Conservation (phyloP, 2,329 filamentous ascomycete genomes). For the Emydomyces testavorans region DNA sequence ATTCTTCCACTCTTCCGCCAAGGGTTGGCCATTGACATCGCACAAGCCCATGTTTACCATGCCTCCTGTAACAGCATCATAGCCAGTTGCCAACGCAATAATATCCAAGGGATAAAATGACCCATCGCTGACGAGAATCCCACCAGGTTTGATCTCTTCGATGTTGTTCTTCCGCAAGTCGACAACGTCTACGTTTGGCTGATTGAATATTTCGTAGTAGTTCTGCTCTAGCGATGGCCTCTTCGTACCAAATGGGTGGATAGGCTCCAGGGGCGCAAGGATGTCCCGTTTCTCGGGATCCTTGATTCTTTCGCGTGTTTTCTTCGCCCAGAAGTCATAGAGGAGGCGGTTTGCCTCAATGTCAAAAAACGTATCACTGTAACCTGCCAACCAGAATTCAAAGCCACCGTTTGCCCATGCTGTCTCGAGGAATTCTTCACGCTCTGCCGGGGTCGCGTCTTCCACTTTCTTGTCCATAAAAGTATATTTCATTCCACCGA, state of each 20-base stretch:
- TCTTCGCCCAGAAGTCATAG: conserved; percentile 47
- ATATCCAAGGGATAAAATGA: conserved; percentile 29
- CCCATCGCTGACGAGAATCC: conserved; percentile 33
- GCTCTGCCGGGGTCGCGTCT: conserved; percentile 41
- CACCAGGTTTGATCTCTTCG: conserved; percentile 28
- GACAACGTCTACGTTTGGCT: conserved; percentile 39
- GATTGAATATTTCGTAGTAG: conserved; percentile 43
- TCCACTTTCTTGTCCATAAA: conserved; percentile 43
- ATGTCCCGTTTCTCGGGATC: conserved; percentile 42
- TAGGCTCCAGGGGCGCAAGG: conserved; percentile 43
- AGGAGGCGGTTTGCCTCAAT: conserved; percentile 41
- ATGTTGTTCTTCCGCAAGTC: conserved; percentile 37
- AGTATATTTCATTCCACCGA: conserved; percentile 48
- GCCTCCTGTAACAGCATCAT: conserved; percentile 31
- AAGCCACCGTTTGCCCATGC: conserved; percentile 46
- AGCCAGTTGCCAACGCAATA: conserved; percentile 34
- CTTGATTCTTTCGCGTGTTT: conserved; percentile 40
- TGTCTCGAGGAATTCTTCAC: conserved; percentile 39
- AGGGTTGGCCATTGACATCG: conserved; percentile 21
- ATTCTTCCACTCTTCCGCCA: conserved; percentile 29
- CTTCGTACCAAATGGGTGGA: conserved; percentile 46
- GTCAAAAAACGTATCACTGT: conserved; percentile 41
- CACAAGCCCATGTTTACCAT: conserved; percentile 27
- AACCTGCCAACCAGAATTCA: conserved; percentile 40
- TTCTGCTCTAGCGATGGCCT: conserved; percentile 39